A percentile compares a stretch with the other conserved stretches of the same genome.
Evolutionary conservation across 2,329 filamentous ascomycete species (phyloP).

Genomic region (Colletotrichum gloeosporioides): DNA sequence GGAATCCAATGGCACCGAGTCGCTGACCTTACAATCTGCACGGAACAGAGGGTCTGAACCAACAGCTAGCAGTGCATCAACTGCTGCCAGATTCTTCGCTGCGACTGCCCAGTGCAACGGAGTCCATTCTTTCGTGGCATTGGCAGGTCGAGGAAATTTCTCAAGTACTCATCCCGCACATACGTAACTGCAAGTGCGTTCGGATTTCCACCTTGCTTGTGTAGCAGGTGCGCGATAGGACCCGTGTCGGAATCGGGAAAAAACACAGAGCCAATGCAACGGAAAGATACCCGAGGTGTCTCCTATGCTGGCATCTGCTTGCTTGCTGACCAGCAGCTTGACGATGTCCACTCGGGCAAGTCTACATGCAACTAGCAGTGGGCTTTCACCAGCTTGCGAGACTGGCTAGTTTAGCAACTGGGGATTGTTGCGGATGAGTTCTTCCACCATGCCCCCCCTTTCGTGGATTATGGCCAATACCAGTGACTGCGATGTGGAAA

Average conservation of each 20-base stretch:
- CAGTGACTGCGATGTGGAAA: not conserved
- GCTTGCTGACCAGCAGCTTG: not conserved
- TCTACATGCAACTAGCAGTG: not conserved
- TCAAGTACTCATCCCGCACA: not conserved
- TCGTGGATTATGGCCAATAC: not conserved
- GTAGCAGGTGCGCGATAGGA: not conserved
- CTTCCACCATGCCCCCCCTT: not conserved
- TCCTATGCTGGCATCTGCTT: not conserved
- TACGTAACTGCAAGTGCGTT: not conserved
- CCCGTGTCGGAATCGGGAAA: not conserved
- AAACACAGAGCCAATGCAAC: not conserved
- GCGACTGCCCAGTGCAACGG: not conserved
- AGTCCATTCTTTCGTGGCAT: not conserved
- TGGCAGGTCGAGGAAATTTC: not conserved
- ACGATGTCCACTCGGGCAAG: not conserved
- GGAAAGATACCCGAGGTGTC: not conserved
- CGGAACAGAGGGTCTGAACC: not conserved
- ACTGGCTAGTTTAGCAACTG: not conserved
- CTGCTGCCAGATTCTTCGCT: not conserved
- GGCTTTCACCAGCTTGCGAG: not conserved
- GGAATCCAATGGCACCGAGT: not conserved
- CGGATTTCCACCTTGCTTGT: not conserved
- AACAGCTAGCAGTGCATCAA: not conserved
- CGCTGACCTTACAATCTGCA: not conserved
- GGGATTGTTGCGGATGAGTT: not conserved